These are phyloP conservation scores for Bipolaris bicolor DNA, from an alignment of 2,329 filamentous ascomycete species.

Conservation along the genomic window DNA sequence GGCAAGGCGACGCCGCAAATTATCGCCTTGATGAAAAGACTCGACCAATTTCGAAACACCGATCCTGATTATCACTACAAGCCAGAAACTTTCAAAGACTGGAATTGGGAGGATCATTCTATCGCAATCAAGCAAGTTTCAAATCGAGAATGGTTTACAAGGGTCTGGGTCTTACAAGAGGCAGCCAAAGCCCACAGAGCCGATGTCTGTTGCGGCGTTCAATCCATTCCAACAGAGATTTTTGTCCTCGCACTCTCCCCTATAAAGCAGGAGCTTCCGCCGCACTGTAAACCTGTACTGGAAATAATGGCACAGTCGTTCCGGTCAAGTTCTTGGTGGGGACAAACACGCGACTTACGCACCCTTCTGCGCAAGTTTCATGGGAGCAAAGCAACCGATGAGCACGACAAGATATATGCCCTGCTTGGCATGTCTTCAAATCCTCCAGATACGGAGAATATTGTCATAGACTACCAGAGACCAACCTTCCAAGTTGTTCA, in stretches of 20 bases:
- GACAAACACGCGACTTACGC: constrained; percentile 16
- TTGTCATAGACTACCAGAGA: not conserved
- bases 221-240: constrained; percentile 15
- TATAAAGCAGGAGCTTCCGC: not conserved
- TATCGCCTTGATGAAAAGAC: not conserved
- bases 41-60: not conserved
- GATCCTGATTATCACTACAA: not conserved
- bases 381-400: constrained; percentile 23
- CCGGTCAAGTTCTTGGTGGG: constrained; percentile 28
- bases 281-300: constrained; percentile 25
- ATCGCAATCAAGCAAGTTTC: not conserved
- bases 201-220: constrained; percentile 15
- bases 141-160: constrained; percentile 23
- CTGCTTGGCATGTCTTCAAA: constrained; percentile 30
- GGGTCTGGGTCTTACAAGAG: constrained; percentile 34
- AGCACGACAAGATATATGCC: constrained; percentile 29
- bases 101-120: not conserved
- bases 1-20: not conserved
- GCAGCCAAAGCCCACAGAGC: constrained; percentile 26
- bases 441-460: not conserved
- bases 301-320: constrained; percentile 29
- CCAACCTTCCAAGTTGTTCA: not conserved
- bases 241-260: constrained; percentile 19
- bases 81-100: not conserved
- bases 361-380: constrained; percentile 26